Conservation (phyloP, 2,329 filamentous ascomycete species). For the Nothopassalora personata region DNA sequence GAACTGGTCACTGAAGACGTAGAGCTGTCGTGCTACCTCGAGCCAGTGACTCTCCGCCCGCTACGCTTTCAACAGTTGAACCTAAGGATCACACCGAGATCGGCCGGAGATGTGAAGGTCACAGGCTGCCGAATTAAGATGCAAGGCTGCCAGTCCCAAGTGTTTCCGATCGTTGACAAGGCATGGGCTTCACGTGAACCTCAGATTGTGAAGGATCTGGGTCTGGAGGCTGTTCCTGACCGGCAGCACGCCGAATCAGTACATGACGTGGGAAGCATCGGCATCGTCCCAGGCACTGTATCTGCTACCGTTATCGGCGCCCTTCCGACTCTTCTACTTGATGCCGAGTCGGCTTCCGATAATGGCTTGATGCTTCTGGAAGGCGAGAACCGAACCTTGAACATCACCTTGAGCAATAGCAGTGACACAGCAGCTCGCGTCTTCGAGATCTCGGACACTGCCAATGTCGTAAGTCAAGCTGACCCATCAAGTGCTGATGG, state of each 20-base stretch:
- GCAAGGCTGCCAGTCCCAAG: slow-evolving; percentile 71
- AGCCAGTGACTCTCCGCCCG: slow-evolving; percentile 67
- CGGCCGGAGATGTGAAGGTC: slow-evolving; percentile 64
- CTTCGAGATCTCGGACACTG: slow-evolving; percentile 24
- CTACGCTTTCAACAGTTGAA: slow-evolving; percentile 76
- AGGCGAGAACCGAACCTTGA: slow-evolving; percentile 74
- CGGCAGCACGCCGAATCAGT: slow-evolving; percentile 1
- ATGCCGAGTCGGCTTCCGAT: slow-evolving; percentile 72
- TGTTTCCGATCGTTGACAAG: slow-evolving; percentile 76
- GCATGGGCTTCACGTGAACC: slow-evolving; percentile 68
- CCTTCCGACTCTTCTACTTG: slow-evolving; percentile 72
- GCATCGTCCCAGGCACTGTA: slow-evolving; percentile 21
- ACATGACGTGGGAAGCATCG: slow-evolving; percentile 12
- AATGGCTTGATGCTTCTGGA: slow-evolving; percentile 88
- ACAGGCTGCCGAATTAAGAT: slow-evolving; percentile 76
- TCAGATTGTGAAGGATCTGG: slow-evolving; percentile 61
- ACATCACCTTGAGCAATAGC: slow-evolving; percentile 72
- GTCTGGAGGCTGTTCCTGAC: slow-evolving; percentile 7
- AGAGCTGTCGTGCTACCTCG: slow-evolving; percentile 61
- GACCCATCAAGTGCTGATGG: background rate
- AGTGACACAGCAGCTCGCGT: slow-evolving; percentile 75
- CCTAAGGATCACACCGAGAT: slow-evolving; percentile 62
- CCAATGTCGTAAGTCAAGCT: slow-evolving; percentile 12
- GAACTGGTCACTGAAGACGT: slow-evolving; percentile 68
- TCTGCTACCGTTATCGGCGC: slow-evolving; percentile 63